Evolutionary conservation across 2,329 filamentous ascomycete species (phyloP), one percentile per base, ranked within the genome.

Genomic region (Alternaria sp.): DNA sequence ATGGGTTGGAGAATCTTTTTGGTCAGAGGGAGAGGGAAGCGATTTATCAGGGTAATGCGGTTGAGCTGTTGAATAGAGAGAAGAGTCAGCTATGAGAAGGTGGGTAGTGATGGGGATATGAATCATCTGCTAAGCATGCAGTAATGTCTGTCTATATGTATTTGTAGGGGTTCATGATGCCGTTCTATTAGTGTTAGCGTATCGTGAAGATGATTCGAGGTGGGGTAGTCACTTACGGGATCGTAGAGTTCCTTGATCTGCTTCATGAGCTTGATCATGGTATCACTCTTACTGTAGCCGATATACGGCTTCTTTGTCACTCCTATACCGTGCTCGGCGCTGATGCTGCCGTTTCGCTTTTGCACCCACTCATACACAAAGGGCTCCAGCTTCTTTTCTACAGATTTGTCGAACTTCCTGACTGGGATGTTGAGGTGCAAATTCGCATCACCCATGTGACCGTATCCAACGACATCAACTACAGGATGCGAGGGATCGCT

Each of bases 91-190:
- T 51, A 26, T 14, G 17, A 54, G 41, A 51, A 33, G 21, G 21
- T 17, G 34, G 23, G 8, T n/a, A 36, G n/a, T 10, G 4, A 50
- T 40, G n/a, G 37, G 23, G 23, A 48, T 26, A 44, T 50, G 4
- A 24, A 60, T 53, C 13, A 9, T 51, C 26, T 59, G 44, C 42
- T 60, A 42, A 51, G 53, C 14, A 10, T 33, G 8, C 2, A 17
- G 44, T 5, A 11, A 34, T 11, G 29, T 42, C 50, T 77, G 81
- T 68, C 45, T 77, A 83, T 68, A 98, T 90, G 78, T 97, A 98
- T 81, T 98, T 98, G 83, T 98, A 98, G 0, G 94, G 94, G 80
- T 97, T 98, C 92, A 98, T 96, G 79, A 98, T 98, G 46, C 93
- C 93, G 69, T 97, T 97, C 92, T 96, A 31, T 29, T 7, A 0